phyloP scores from a whole-genome alignment of 148 eudicot species.

The Rhododendron vialii region DNA sequence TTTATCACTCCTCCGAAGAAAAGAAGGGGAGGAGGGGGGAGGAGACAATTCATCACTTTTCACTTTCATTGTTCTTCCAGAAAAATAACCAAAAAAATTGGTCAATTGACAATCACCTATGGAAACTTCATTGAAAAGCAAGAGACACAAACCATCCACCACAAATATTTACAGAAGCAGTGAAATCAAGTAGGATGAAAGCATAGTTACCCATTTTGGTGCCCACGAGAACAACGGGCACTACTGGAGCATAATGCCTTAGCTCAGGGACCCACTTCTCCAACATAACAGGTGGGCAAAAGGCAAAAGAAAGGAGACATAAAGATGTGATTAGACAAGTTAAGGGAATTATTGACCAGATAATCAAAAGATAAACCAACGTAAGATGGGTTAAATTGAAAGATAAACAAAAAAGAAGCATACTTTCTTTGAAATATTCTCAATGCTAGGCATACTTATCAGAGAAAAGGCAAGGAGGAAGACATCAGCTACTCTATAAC shows the following conservation, averaged over 20 bases:
- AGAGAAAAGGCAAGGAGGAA: slow-evolving; percentile 44
- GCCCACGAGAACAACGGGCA: slow-evolving; percentile 48
- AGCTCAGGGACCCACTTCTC: slow-evolving; percentile 48
- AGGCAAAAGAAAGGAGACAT: slow-evolving; percentile 10
- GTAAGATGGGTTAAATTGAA: not conserved
- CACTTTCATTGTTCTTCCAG: not conserved
- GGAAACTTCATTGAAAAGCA: slow-evolving; percentile 23
- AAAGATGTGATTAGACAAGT: slow-evolving; percentile 13
- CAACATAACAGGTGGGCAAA: slow-evolving; percentile 12
- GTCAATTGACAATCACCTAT: not conserved
- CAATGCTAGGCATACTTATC: slow-evolving; percentile 47
- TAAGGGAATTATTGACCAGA: not conserved
- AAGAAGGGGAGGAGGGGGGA: too few species aligned
- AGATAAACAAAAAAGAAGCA: slow-evolving; percentile 1
- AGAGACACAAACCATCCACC: not conserved
- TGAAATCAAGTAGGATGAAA: slow-evolving; percentile 8
- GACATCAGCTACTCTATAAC: slow-evolving; percentile 47
- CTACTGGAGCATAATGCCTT: slow-evolving; percentile 45
- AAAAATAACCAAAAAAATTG: not conserved
- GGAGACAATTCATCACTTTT: not conserved
- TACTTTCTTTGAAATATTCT: slow-evolving; percentile 39
- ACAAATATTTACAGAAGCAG: slow-evolving; percentile 2
- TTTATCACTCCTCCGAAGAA: not conserved
- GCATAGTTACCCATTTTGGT: slow-evolving; percentile 35
- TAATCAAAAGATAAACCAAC: not conserved